phyloP scores from a whole-genome alignment of 1,284 basidiomycete genomes.

The Fomitopsis schrenkii region DNA sequence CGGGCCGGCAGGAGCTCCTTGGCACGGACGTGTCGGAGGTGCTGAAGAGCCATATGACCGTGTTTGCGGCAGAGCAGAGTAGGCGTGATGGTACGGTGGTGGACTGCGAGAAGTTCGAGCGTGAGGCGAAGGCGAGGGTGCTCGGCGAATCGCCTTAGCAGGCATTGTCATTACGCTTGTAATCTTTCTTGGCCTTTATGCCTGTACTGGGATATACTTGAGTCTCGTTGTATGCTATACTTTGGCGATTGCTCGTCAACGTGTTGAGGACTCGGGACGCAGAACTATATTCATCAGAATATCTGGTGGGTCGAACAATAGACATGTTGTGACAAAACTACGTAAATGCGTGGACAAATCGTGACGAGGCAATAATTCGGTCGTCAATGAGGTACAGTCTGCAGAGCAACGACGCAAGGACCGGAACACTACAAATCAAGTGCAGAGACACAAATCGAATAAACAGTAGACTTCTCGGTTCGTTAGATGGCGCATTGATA shows the following conservation, averaged over 20 bases:
- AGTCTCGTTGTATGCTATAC: not conserved
- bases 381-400: not conserved
- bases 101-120: constrained; percentile 59
- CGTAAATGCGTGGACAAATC: not conserved
- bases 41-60: constrained; percentile 73
- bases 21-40: constrained; percentile 68
- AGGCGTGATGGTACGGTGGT: constrained; percentile 64
- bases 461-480: not conserved
- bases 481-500: constrained; percentile 3
- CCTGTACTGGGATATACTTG: not conserved
- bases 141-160: not conserved
- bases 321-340: not conserved
- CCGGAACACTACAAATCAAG: not conserved
- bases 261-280: not conserved
- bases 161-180: not conserved
- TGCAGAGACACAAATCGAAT: constrained; percentile 1
- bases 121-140: constrained; percentile 35
- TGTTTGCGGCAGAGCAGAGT: constrained; percentile 82
- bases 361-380: not conserved
- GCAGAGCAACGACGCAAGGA: not conserved
- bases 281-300: too few relatives aligned
- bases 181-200: not conserved
- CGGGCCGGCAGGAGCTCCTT: constrained; percentile 55
- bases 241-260: not conserved
- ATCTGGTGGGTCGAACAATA: not conserved